Evolutionary conservation across 371 early-diverging fungal species (phyloP).

Genomic region (Mucor indicus): DNA sequence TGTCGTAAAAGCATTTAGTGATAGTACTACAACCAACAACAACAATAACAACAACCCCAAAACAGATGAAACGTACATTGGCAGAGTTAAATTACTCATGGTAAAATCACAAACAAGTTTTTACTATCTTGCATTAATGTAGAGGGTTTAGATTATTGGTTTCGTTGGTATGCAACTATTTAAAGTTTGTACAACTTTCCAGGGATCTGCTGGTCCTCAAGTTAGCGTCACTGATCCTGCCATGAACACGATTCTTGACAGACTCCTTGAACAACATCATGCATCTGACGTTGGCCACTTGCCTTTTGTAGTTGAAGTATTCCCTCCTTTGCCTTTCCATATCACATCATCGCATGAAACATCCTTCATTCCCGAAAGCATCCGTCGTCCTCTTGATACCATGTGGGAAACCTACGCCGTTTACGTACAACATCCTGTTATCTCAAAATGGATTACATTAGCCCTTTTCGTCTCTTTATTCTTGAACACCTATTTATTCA

Average conservation of each 20-base stretch:
- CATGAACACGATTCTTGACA: slow-evolving; percentile 41
- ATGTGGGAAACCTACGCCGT: slow-evolving; percentile 50
- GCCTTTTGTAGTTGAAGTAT: slow-evolving; percentile 61
- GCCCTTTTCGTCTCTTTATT: slow-evolving; percentile 56
- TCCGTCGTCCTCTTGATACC: slow-evolving; percentile 46
- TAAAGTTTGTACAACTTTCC: slow-evolving; percentile 68
- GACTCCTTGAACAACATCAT: slow-evolving; percentile 45
- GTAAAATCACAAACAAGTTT: slow-evolving; percentile 14
- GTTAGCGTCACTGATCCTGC: slow-evolving; percentile 43
- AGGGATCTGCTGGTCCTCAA: slow-evolving; percentile 30
- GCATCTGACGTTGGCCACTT: slow-evolving; percentile 35
- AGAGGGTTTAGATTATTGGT: slow-evolving; percentile 46
- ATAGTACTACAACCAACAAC: slow-evolving; percentile 18
- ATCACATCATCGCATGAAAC: slow-evolving; percentile 12
- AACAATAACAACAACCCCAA: slow-evolving; percentile 27
- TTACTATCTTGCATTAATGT: neutral
- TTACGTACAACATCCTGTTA: slow-evolving; percentile 62
- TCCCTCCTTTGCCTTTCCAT: slow-evolving; percentile 61
- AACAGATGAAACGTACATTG: slow-evolving; percentile 54
- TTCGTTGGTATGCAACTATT: slow-evolving; percentile 76
- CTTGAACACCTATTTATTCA: slow-evolving; percentile 66
- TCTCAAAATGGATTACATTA: slow-evolving; percentile 59
- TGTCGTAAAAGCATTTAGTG: slow-evolving; percentile 47
- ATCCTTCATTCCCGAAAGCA: slow-evolving; percentile 31
- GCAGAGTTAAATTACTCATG: slow-evolving; percentile 55